phyloP scores from a whole-genome alignment of 805 yeast genomes.

The Barnettozyma pratensis region DNA sequence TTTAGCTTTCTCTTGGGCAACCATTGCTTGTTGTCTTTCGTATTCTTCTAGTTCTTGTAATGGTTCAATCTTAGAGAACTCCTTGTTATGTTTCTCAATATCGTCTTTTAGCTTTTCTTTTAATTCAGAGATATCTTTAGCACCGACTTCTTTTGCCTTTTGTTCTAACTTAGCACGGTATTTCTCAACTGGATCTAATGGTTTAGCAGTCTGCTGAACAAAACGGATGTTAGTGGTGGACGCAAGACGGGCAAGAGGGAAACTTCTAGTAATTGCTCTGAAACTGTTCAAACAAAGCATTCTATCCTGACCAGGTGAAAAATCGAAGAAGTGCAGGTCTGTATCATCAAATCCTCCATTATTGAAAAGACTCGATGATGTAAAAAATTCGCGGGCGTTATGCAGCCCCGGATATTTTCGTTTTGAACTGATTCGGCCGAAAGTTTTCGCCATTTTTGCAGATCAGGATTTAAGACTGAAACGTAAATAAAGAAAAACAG shows the following conservation, averaged over 20 bases:
- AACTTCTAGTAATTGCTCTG: neutral
- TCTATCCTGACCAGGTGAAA: neutral
- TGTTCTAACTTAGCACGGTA: conserved; percentile 33
- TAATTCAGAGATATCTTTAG: conserved; percentile 49
- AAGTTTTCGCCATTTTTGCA: neutral
- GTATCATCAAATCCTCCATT: no score
- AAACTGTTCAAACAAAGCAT: neutral
- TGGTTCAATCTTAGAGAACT: conserved; percentile 63
- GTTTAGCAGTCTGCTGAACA: neutral
- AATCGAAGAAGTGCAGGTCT: no score
- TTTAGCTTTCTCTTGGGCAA: conserved; percentile 23
- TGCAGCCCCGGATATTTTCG: no score
- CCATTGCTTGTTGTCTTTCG: conserved; percentile 31
- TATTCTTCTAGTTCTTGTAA: conserved; percentile 58
- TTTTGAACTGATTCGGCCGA: no score
- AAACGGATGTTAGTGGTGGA: conserved; percentile 5
- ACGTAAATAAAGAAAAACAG: neutral
- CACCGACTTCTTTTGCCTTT: conserved; percentile 39
- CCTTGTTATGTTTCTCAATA: conserved; percentile 49
- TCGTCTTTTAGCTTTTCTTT: conserved; percentile 57
- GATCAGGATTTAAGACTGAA: neutral
- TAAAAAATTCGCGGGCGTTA: no score
- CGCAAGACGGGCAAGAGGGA: conserved; percentile 2
- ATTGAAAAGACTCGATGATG: no score
- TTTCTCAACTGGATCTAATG: conserved; percentile 18